Percentiles rank a stretch among this genome's conserved stretches.
Evolutionary conservation across 352 stramenopile species (phyloP).

Genomic region (Pythium rhizo-oryzae): DNA sequence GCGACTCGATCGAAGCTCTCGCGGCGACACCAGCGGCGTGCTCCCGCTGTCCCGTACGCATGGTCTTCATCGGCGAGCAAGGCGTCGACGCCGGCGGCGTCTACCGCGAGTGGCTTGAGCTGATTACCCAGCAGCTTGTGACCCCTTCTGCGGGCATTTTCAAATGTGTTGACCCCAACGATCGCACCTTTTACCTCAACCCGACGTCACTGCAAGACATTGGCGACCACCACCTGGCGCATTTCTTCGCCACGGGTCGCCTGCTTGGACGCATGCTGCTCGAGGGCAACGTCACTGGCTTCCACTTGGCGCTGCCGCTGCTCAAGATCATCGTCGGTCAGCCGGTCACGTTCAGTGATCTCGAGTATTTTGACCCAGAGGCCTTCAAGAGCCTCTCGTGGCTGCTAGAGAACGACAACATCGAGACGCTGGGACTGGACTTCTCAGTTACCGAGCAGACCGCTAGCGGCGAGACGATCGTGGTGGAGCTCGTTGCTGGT

Average conservation of each 20-base stretch:
- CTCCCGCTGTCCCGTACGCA: slow-evolving; percentile 57
- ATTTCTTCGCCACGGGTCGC: slow-evolving; percentile 58
- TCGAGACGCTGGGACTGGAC: slow-evolving; percentile 58
- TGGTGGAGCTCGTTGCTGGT: slow-evolving; percentile 57
- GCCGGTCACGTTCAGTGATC: slow-evolving; percentile 93
- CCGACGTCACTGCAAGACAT: slow-evolving; percentile 19
- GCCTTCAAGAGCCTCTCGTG: slow-evolving; percentile 64
- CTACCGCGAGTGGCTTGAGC: slow-evolving; percentile 77
- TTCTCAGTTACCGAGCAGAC: slow-evolving; percentile 54
- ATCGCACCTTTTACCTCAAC: slow-evolving; percentile 63
- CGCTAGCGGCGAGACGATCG: slow-evolving; percentile 18
- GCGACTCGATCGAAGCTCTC: slow-evolving; percentile 34
- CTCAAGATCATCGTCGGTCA: slow-evolving; percentile 97
- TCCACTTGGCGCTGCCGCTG: slow-evolving; percentile 94
- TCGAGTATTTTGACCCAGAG: slow-evolving; percentile 82
- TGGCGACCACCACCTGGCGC: slow-evolving; percentile 66
- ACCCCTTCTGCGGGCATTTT: slow-evolving; percentile 41
- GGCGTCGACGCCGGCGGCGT: slow-evolving; percentile 74
- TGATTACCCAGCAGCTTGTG: slow-evolving; percentile 55
- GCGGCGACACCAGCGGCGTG: slow-evolving; percentile 57
- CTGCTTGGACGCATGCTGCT: slow-evolving; percentile 64
- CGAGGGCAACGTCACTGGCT: slow-evolving; percentile 94
- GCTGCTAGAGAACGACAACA: slow-evolving; percentile 58
- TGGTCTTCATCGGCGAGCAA: slow-evolving; percentile 72
- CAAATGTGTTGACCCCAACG: slow-evolving; percentile 39